Percentiles rank a stretch among this genome's conserved stretches.
Evolutionary conservation across 2,329 filamentous ascomycete species (phyloP).

Genomic region (Fusarium siculi): DNA sequence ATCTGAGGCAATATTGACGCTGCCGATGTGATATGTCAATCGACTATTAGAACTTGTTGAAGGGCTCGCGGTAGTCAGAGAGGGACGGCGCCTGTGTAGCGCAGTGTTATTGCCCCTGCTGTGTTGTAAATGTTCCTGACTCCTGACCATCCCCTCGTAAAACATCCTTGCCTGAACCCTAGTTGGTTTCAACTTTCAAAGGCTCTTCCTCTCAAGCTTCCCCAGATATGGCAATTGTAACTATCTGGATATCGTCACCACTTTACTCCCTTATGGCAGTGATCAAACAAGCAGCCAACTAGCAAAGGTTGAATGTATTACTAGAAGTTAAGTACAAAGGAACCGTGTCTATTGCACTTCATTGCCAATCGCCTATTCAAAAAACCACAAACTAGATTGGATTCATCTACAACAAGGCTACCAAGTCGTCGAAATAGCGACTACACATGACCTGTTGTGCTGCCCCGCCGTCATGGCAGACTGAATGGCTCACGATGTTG

Average conservation of each 20-base stretch:
- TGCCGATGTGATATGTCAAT: slow-evolving; percentile 2
- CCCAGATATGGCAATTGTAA: slow-evolving; percentile 37
- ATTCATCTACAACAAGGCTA: slow-evolving; percentile 16
- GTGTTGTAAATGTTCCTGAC: slow-evolving; percentile 30
- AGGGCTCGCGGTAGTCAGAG: slow-evolving; percentile 39
- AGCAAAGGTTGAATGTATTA: background rate
- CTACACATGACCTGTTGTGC: slow-evolving; percentile 29
- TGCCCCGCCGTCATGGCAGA: slow-evolving; percentile 38
- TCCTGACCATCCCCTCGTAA: slow-evolving; percentile 26
- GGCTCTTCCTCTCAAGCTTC: slow-evolving; percentile 35
- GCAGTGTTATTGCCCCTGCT: slow-evolving; percentile 29
- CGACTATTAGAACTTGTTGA: slow-evolving; percentile 19
- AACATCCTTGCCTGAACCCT: slow-evolving; percentile 28
- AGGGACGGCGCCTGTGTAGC: slow-evolving; percentile 32
- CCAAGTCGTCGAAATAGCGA: slow-evolving; percentile 24
- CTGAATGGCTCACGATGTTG: slow-evolving; percentile 20
- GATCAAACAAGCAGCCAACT: background rate
- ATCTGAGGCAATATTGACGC: slow-evolving; percentile 5
- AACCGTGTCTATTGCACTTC: background rate
- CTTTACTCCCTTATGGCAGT: slow-evolving; percentile 14
- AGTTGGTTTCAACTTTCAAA: slow-evolving; percentile 28
- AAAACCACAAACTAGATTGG: slow-evolving; percentile 37
- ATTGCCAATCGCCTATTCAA: slow-evolving; percentile 29
- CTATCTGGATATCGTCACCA: slow-evolving; percentile 16
- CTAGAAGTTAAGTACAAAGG: background rate